Percentiles rank a stretch among this genome's conserved stretches.
Conservation (phyloP, 2,329 filamentous ascomycete species). For the Aspergillus persii region DNA sequence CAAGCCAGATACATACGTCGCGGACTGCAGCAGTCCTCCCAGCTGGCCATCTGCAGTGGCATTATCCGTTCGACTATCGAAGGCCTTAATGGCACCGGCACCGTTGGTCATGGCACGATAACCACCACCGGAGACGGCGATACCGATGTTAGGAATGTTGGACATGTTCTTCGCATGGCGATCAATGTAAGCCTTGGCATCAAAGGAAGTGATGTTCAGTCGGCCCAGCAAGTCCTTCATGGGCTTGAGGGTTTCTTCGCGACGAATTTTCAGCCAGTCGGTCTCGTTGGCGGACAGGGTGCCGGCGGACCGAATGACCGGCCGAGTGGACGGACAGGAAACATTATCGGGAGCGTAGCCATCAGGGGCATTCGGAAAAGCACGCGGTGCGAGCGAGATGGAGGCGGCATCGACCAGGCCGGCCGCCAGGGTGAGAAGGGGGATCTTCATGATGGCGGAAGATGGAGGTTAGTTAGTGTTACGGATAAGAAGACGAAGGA, state of each 20-base stretch:
- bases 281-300: constrained; percentile 67
- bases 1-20: constrained; percentile 77
- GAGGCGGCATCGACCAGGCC: constrained; percentile 10
- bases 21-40: constrained; percentile 74
- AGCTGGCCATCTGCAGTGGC: constrained; percentile 65
- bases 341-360: constrained; percentile 70
- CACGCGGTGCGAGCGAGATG: constrained; percentile 28
- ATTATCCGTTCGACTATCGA: constrained; percentile 68
- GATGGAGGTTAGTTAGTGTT: neutral
- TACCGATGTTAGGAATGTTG: constrained; percentile 65
- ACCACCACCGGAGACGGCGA: constrained; percentile 79
- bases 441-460: constrained; percentile 12
- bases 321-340: constrained; percentile 67
- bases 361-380: constrained; percentile 57
- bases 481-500: neutral
- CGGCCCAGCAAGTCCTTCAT: constrained; percentile 70
- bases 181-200: constrained; percentile 69
- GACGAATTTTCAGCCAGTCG: constrained; percentile 69
- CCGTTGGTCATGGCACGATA: constrained; percentile 85
- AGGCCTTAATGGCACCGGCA: constrained; percentile 74
- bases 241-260: constrained; percentile 70
- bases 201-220: constrained; percentile 67
- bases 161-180: constrained; percentile 53
- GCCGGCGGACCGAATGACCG: constrained; percentile 64
- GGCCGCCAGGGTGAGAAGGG: constrained; percentile 5